Base-by-base conservation (phyloP, 257 asterid genomes). In the Cordia subcordata region DNA sequence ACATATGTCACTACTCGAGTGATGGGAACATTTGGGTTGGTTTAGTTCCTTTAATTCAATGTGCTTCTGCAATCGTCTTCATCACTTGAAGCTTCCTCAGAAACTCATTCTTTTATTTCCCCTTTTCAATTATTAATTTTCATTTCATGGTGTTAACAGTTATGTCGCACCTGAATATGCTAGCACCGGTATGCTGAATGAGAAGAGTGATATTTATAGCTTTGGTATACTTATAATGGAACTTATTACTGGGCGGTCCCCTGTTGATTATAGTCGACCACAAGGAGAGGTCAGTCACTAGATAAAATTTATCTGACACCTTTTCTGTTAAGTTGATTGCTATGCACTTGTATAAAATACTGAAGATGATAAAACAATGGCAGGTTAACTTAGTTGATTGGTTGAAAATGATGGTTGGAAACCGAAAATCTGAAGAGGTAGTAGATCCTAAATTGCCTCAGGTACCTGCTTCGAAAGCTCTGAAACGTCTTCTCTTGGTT, bases 121-220 rank as follows among this genome's bases (percentile, higher is more conserved):
- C n/a, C 27, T 50, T 35, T 45, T 8, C 22, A 18, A 19, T 13
- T 8, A 55, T 18, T 53, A 5, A 21, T 11, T 49, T 8, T 57
- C 17, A 27, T 53, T 15, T 46, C n/a, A 23, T 8, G 4, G 54
- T 47, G 59, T 44, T 68, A 63, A 71, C 67, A 91, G 98, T 46
- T 91, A 91, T 65, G 98, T 91, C 66, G 95, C 98, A 39, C 98
- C 98, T 11, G 98, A 91, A 73, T 91, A 91, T 63, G 98, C 95
- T 46, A 87, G 94, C 78, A 91, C 98, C 0, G 98, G 98, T 45
- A 81, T 82, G 98, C 77, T 91, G 75, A 91, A 81, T 52, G 98
- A 90, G 77, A 90, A 90, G 73, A 87, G 98, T 63, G 96, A 90
- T 60, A 62, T 90, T 53, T 90, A 90, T 70, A 88, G 98, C 83